These are phyloP conservation scores for Aspergillus leporis DNA, from an alignment of 495 filamentous ascomycete species.

Conservation along the genomic window DNA sequence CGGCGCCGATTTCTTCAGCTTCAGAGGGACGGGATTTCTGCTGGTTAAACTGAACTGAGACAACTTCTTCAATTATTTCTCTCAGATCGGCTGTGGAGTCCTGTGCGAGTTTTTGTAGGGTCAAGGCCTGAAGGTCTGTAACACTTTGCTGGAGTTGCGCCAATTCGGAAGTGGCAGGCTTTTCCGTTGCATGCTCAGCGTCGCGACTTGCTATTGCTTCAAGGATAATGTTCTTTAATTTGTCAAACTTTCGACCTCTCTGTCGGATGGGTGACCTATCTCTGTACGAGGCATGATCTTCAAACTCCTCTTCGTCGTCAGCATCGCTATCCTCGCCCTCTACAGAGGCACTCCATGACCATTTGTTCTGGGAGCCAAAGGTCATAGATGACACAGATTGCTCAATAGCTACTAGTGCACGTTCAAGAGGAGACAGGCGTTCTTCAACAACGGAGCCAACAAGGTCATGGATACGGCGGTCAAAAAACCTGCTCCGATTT, in stretches of 20 bases:
- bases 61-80: conserved; percentile 48
- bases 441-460: conserved; percentile 77
- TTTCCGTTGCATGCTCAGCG: conserved; percentile 32
- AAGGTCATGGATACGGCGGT: conserved; percentile 81
- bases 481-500: conserved; percentile 76
- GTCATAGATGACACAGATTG: conserved; percentile 58
- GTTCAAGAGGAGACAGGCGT: conserved; percentile 75
- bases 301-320: conserved; percentile 82
- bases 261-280: conserved; percentile 63
- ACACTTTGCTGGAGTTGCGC: conserved; percentile 57
- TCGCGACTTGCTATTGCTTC: conserved; percentile 72
- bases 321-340: conserved; percentile 81
- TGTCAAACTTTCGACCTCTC: conserved; percentile 76
- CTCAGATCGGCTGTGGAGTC: conserved; percentile 44
- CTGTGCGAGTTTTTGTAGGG: conserved; percentile 38
- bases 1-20: conserved; percentile 48
- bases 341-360: conserved; percentile 54
- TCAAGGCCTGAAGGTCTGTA: conserved; percentile 55
- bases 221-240: conserved; percentile 74
- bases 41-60: conserved; percentile 39
- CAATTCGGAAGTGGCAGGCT: conserved; percentile 42
- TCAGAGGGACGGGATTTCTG: conserved; percentile 37
- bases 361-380: conserved; percentile 36
- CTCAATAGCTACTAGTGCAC: conserved; percentile 72
- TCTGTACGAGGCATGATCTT: conserved; percentile 40